phyloP scores from a whole-genome alignment of 1,139 yeast genomes.

The Suhomyces choctaworum region DNA sequence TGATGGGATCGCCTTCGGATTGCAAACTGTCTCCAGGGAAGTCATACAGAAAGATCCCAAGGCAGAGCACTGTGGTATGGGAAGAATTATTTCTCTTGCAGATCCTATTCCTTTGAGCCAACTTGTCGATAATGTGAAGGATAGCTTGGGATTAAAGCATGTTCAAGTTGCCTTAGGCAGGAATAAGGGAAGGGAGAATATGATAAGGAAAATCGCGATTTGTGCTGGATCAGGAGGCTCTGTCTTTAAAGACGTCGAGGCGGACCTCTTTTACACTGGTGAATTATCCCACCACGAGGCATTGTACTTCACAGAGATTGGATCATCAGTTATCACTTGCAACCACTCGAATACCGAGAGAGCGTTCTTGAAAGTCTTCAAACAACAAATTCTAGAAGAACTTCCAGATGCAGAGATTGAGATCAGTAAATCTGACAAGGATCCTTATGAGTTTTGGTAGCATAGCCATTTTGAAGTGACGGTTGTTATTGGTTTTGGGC shows the following conservation, averaged over 20 bases:
- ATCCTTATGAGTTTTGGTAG: slow-evolving; percentile 45
- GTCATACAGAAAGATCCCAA: slow-evolving; percentile 31
- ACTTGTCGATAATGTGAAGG: slow-evolving; percentile 57
- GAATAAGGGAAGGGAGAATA: slow-evolving; percentile 26
- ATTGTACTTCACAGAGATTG: slow-evolving; percentile 67
- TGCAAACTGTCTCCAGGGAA: slow-evolving; percentile 22
- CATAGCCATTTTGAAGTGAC: too few species aligned
- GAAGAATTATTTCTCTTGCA: slow-evolving; percentile 61
- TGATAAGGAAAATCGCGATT: slow-evolving; percentile 63
- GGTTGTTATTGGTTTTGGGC: too few species aligned
- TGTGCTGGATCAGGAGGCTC: slow-evolving; percentile 96
- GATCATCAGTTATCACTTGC: slow-evolving; percentile 70
- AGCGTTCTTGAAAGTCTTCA: slow-evolving; percentile 63
- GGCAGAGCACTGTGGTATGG: slow-evolving; percentile 71
- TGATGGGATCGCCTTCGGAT: slow-evolving; percentile 50
- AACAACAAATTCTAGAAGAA: slow-evolving; percentile 47
- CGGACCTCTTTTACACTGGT: slow-evolving; percentile 86
- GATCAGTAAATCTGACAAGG: slow-evolving; percentile 54
- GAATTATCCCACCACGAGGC: slow-evolving; percentile 94
- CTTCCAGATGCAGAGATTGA: slow-evolving; percentile 45
- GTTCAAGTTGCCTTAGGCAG: slow-evolving; percentile 64
- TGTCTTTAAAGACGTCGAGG: slow-evolving; percentile 60
- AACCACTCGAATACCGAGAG: slow-evolving; percentile 94
- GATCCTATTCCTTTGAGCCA: slow-evolving; percentile 43
- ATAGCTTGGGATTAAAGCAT: slow-evolving; percentile 48